Conservation (phyloP, 2,329 filamentous ascomycete genomes). For the Fusarium illudens region DNA sequence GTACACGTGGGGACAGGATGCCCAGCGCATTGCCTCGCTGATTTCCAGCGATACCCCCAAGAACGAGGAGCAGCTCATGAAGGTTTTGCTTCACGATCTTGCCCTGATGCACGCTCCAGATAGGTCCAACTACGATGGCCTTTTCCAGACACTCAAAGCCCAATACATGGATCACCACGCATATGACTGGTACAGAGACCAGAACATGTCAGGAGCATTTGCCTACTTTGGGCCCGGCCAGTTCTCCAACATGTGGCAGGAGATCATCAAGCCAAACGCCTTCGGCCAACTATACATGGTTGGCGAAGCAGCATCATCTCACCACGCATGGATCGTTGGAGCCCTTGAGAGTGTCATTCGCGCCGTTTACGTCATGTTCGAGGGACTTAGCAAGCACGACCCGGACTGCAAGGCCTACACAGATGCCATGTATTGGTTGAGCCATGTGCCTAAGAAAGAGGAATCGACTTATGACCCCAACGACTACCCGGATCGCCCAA, state of each 20-base stretch:
- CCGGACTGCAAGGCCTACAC: background rate
- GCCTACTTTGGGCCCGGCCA: conserved; percentile 33
- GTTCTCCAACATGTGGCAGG: conserved; percentile 37
- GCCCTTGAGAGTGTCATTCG: conserved; percentile 34
- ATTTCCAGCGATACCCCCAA: conserved; percentile 15
- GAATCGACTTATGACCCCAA: background rate
- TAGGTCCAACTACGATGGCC: background rate
- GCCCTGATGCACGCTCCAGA: conserved; percentile 21
- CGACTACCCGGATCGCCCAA: background rate
- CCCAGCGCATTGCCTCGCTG: conserved; percentile 25
- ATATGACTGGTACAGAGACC: conserved; percentile 34
- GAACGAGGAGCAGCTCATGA: conserved; percentile 19
- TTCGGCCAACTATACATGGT: conserved; percentile 33
- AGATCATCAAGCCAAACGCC: conserved; percentile 36
- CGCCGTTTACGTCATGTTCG: conserved; percentile 22
- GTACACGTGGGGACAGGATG: conserved; percentile 35
- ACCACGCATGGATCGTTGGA: conserved; percentile 37
- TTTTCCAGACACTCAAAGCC: background rate
- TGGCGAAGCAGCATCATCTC: conserved; percentile 30
- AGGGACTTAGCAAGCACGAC: conserved; percentile 7
- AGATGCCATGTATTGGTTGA: background rate
- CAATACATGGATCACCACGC: conserved; percentile 28
- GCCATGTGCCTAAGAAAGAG: background rate
- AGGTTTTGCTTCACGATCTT: conserved; percentile 24
- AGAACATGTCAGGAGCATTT: conserved; percentile 36